phyloP scores from a whole-genome alignment of 108 stramenopile species.

The Conticribra guillardii region DNA sequence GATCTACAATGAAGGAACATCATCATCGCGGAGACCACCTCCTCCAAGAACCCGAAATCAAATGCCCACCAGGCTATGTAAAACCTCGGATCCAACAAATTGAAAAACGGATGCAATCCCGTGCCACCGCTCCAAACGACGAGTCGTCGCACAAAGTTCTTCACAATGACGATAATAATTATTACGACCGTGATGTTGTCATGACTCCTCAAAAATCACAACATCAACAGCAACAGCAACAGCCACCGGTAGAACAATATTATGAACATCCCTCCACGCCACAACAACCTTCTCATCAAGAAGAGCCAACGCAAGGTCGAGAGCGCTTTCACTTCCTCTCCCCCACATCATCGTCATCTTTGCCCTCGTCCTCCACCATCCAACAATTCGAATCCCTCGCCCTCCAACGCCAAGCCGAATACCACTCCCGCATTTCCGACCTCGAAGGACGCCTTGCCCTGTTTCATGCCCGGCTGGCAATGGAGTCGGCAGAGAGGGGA shows the following conservation, averaged over 20 bases:
- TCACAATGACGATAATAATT: background rate
- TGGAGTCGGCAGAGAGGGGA: slow-evolving; percentile 39
- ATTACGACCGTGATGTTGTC: no score
- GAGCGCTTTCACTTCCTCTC: slow-evolving; percentile 16
- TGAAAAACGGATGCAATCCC: slow-evolving; percentile 14
- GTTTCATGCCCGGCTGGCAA: slow-evolving; percentile 40
- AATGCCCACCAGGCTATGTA: background rate
- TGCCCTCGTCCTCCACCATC: slow-evolving; percentile 15
- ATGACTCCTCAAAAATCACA: background rate
- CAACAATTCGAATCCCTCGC: slow-evolving; percentile 38
- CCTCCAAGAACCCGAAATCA: background rate
- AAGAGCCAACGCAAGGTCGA: background rate
- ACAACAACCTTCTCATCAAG: background rate
- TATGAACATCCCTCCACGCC: background rate
- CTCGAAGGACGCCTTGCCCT: slow-evolving; percentile 37
- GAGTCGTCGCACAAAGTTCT: no score
- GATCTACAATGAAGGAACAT: background rate
- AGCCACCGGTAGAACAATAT: background rate
- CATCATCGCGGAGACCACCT: background rate
- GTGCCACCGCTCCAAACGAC: background rate
- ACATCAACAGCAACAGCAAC: background rate
- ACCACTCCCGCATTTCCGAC: slow-evolving; percentile 39
- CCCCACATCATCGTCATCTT: background rate
- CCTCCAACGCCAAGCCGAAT: slow-evolving; percentile 39
- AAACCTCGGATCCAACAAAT: slow-evolving; percentile 20